A percentile compares a stretch with the other conserved stretches of the same genome.
phyloP scores from a whole-genome alignment of 192 early-diverging fungal genomes.

The Dissophora globulifera region DNA sequence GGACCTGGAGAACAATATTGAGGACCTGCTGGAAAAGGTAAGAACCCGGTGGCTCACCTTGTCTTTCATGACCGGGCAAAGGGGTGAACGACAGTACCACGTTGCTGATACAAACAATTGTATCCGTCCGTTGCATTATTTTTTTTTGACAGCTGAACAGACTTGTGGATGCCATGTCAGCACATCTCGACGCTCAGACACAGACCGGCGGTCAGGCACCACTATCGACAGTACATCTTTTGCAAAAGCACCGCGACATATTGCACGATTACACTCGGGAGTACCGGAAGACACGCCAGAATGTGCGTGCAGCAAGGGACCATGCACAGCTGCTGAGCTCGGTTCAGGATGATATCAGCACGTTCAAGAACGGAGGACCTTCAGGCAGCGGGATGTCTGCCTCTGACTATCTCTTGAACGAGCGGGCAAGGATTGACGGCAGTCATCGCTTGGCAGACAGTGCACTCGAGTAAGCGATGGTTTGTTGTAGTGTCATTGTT shows the following conservation, averaged over 20 bases:
- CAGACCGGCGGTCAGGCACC: conserved; percentile 60
- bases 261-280: conserved; percentile 84
- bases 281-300: conserved; percentile 74
- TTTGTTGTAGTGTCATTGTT: neutral
- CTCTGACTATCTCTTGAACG: conserved; percentile 75
- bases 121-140: too few species aligned
- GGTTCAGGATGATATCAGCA: conserved; percentile 69
- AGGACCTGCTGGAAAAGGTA: conserved; percentile 74
- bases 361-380: conserved; percentile 24
- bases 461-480: conserved; percentile 73
- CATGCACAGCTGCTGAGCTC: conserved; percentile 76
- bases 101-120: too few species aligned
- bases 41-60: neutral
- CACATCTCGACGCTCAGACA: conserved; percentile 63
- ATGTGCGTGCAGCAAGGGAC: conserved; percentile 70
- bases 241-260: conserved; percentile 82
- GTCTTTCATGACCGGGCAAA: too few species aligned
- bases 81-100: too few species aligned
- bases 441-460: conserved; percentile 81
- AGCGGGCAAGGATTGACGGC: conserved; percentile 74
- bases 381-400: conserved; percentile 23
- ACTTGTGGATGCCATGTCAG: conserved; percentile 71
- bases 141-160: conserved; percentile 60
- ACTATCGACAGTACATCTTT: conserved; percentile 75
- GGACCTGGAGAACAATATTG: conserved; percentile 64